phyloP scores from a whole-genome alignment of 2,329 filamentous ascomycete species.

The Endocalyx cinctus region DNA sequence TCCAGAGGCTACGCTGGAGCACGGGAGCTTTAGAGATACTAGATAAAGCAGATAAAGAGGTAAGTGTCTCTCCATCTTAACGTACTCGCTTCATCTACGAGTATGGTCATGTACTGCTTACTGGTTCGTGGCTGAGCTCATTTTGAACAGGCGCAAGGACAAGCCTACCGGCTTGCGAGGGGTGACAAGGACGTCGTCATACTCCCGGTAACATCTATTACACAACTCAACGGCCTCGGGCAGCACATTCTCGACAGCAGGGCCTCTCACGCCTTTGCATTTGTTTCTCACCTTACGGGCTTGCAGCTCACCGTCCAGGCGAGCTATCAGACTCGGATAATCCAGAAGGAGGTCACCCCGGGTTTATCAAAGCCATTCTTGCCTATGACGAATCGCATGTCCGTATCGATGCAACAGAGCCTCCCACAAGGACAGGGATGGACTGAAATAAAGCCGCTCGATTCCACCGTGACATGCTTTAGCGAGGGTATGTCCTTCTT shows the following conservation, averaged over 20 bases:
- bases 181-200: constrained; percentile 6
- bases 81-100: too few relatives aligned
- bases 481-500: constrained; percentile 6
- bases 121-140: too few relatives aligned
- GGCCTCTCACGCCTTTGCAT: constrained; percentile 2
- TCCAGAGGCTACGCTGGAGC: too few relatives aligned
- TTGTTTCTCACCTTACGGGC: constrained; percentile 3
- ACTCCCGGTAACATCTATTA: constrained; percentile 4
- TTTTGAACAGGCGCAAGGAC: constrained; percentile 1
- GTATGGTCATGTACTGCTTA: too few relatives aligned
- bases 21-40: too few relatives aligned
- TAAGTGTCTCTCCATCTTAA: too few relatives aligned
- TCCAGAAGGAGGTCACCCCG: constrained; percentile 4
- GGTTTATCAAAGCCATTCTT: constrained; percentile 1
- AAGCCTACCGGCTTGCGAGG: constrained; percentile 1
- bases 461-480: constrained; percentile 3
- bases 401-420: background rate
- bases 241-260: constrained; percentile 1
- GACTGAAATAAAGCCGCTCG: constrained; percentile 1
- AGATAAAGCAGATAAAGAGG: too few relatives aligned
- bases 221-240: constrained; percentile 4
- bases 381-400: background rate
- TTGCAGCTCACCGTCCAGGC: constrained; percentile 2
- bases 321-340: constrained; percentile 3
- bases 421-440: background rate